Conservation (phyloP, 805 yeast genomes). For the Metschnikowia shivogae region DNA sequence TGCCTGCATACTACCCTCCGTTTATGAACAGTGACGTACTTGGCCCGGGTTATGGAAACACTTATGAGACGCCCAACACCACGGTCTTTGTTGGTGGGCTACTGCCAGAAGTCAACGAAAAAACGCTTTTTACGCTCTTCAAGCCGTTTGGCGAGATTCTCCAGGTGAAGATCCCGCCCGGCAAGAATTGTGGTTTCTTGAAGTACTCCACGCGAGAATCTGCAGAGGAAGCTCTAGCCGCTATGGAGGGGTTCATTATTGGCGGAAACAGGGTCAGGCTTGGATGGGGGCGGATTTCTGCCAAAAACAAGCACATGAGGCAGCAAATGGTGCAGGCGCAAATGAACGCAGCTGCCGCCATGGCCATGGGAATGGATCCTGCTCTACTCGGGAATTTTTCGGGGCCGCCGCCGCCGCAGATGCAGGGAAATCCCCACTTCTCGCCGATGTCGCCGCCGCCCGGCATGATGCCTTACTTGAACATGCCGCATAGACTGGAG, state of each 20-base stretch:
- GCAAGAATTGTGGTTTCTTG: constrained; percentile 85
- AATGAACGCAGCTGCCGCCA: constrained; percentile 35
- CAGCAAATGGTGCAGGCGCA: constrained; percentile 31
- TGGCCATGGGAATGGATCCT: constrained; percentile 39
- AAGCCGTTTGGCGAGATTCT: constrained; percentile 69
- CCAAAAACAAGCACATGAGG: constrained; percentile 16
- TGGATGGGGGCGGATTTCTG: constrained; percentile 73
- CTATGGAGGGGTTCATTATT: constrained; percentile 87
- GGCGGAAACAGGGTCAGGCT: constrained; percentile 79
- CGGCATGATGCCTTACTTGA: not conserved
- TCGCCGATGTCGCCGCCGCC: not conserved
- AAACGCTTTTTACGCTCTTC: constrained; percentile 56
- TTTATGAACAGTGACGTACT: not conserved
- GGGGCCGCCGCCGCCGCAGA: not conserved
- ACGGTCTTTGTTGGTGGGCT: constrained; percentile 79
- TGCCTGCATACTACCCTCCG: constrained; percentile 5
- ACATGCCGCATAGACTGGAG: not conserved
- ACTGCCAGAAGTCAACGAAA: constrained; percentile 59
- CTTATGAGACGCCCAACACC: constrained; percentile 56
- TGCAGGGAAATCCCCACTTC: not conserved
- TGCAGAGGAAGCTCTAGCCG: constrained; percentile 81
- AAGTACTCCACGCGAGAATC: constrained; percentile 72
- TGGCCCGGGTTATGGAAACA: not conserved
- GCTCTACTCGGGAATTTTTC: constrained; percentile 21
- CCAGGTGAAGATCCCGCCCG: constrained; percentile 72